These are phyloP conservation scores for Anacardium occidentale DNA, from an alignment of 345 rosid genomes.

Conservation along the genomic window DNA sequence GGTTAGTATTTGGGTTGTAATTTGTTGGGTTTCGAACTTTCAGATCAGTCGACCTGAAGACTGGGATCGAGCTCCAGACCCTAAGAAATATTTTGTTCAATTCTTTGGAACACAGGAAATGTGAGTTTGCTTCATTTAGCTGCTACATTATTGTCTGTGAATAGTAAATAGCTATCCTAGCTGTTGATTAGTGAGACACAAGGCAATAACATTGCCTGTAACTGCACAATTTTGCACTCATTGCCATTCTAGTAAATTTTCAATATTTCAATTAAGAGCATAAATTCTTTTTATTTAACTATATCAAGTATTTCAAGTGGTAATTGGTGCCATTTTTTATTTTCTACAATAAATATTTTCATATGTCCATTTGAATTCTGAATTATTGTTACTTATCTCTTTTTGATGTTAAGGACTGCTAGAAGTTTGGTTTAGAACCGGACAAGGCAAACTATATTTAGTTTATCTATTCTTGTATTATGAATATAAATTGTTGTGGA, in stretches of 20 bases:
- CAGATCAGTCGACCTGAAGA: conserved; percentile 90
- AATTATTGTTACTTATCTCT: not conserved
- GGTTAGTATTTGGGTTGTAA: conserved; percentile 14
- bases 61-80: conserved; percentile 66
- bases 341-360: not conserved
- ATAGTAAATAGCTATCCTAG: not conserved
- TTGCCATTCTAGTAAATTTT: not conserved
- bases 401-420: not conserved
- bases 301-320: not conserved
- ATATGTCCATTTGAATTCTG: not conserved
- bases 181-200: conserved; percentile 1
- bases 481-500: not conserved
- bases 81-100: conserved; percentile 75
- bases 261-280: not conserved
- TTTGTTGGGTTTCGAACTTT: conserved; percentile 35
- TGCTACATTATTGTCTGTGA: not conserved
- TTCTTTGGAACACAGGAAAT: conserved; percentile 92
- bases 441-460: not conserved
- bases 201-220: not conserved
- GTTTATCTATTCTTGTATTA: not conserved
- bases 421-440: not conserved
- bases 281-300: not conserved
- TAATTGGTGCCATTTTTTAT: not conserved
- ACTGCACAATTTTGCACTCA: not conserved
- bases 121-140: conserved; percentile 44